Conservation (phyloP, 306 rosid genomes). For the Vigna nakashimae region DNA sequence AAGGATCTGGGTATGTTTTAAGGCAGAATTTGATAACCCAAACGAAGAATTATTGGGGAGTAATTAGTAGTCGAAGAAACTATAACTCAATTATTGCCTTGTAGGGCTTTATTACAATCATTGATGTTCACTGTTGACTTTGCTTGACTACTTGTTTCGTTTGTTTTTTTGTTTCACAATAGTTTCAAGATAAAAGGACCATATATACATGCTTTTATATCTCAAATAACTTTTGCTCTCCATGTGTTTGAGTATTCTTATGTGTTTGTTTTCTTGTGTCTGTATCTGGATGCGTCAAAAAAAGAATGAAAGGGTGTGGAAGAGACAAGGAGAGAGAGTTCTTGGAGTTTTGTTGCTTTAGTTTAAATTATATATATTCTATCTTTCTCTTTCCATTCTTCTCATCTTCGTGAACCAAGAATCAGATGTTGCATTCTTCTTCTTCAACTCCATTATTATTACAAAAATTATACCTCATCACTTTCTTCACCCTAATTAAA, state of each 20-base stretch:
- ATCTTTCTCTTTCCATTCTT: slow-evolving; percentile 29
- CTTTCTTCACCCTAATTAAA: neutral
- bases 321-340: slow-evolving; percentile 22
- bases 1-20: slow-evolving; percentile 37
- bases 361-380: neutral
- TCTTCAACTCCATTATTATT: neutral
- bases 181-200: slow-evolving; percentile 38
- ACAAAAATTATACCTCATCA: neutral
- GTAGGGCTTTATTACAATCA: slow-evolving; percentile 58
- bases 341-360: slow-evolving; percentile 7
- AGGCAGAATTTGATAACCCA: slow-evolving; percentile 18
- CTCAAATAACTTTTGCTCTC: neutral
- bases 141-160: slow-evolving; percentile 48
- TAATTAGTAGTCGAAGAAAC: slow-evolving; percentile 45
- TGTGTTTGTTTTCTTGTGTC: slow-evolving; percentile 33
- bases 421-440: slow-evolving; percentile 5
- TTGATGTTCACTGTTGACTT: slow-evolving; percentile 64
- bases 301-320: slow-evolving; percentile 4
- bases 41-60: slow-evolving; percentile 64
- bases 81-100: slow-evolving; percentile 80
- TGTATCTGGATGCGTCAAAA: slow-evolving; percentile 13
- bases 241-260: neutral
- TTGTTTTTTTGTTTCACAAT: slow-evolving; percentile 34
- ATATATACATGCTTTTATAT: slow-evolving; percentile 1
- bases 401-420: slow-evolving; percentile 18